Evolutionary conservation across 352 stramenopile species (phyloP).

Genomic region (Globisporangium paroecandrum): DNA sequence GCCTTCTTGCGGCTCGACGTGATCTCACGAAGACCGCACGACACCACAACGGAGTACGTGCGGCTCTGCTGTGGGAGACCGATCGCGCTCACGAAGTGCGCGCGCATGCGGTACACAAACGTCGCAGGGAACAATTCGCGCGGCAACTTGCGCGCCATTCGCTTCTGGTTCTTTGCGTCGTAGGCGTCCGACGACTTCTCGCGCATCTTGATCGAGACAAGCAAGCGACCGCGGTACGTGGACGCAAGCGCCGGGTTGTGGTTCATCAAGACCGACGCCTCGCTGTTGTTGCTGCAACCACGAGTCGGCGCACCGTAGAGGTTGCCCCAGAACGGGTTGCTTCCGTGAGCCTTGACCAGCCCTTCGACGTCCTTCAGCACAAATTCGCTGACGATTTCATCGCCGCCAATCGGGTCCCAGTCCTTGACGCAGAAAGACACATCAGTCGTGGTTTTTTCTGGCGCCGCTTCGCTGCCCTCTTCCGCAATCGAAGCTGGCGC

Average conservation of each 20-base stretch:
- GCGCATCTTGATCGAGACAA: conserved; percentile 56
- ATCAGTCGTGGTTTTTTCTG: not conserved
- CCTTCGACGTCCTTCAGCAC: conserved; percentile 38
- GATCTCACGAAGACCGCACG: conserved; percentile 58
- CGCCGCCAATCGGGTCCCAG: conserved; percentile 58
- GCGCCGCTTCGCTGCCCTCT: not conserved
- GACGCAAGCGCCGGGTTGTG: conserved; percentile 45
- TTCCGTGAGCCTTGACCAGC: conserved; percentile 25
- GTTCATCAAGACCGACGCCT: conserved; percentile 58
- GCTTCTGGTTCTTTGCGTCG: conserved; percentile 71
- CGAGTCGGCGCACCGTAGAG: conserved; percentile 66
- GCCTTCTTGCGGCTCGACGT: conserved; percentile 48
- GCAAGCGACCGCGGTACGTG: conserved; percentile 75
- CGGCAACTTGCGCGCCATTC: conserved; percentile 46
- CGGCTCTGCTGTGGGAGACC: conserved; percentile 42
- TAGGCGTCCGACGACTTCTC: conserved; percentile 53
- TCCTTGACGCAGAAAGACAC: conserved; percentile 62
- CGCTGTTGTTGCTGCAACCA: conserved; percentile 40
- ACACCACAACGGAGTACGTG: conserved; percentile 50
- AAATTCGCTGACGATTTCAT: conserved; percentile 61
- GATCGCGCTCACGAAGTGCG: conserved; percentile 59
- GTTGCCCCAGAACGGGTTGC: conserved; percentile 68
- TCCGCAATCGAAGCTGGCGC: conserved; percentile 12
- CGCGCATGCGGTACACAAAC: conserved; percentile 58
- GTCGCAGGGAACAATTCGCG: conserved; percentile 46